phyloP scores from a whole-genome alignment of 805 yeast species.

The Kodamaea jinghongensis region DNA sequence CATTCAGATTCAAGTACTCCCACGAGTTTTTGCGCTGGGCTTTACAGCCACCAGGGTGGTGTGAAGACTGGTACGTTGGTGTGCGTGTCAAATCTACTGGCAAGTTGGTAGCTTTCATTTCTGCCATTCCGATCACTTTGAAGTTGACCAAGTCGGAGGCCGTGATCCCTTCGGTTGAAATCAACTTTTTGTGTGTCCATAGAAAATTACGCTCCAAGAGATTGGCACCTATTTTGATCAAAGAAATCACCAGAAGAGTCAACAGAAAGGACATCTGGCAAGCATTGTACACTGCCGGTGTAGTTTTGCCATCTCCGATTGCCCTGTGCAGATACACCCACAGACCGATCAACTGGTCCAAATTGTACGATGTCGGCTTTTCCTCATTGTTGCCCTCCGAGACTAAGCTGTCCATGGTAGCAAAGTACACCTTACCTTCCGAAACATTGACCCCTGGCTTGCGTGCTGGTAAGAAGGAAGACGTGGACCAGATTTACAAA shows the following conservation, averaged over 20 bases:
- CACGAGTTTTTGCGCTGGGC: conserved; percentile 89
- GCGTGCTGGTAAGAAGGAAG: conserved; percentile 55
- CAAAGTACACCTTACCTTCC: conserved; percentile 56
- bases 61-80: conserved; percentile 86
- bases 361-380: conserved; percentile 86
- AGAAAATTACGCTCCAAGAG: conserved; percentile 92
- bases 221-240: conserved; percentile 88
- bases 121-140: conserved; percentile 80
- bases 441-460: conserved; percentile 50
- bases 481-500: conserved; percentile 60
- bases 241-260: conserved; percentile 91
- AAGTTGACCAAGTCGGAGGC: conserved; percentile 51
- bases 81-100: conserved; percentile 78
- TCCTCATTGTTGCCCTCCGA: conserved; percentile 71
- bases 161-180: conserved; percentile 68
- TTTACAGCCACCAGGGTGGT: conserved; percentile 90
- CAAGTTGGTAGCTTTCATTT: conserved; percentile 85
- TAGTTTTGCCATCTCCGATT: conserved; percentile 88
- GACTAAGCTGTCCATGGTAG: conserved; percentile 65
- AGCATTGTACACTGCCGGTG: conserved; percentile 92
- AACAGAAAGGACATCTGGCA: conserved; percentile 87
- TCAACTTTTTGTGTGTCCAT: conserved; percentile 92
- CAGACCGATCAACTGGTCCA: conserved; percentile 91
- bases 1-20: conserved; percentile 87
- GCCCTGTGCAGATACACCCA: conserved; percentile 87